Evolutionary conservation across 768 basidiomycete genomes (phyloP).

Genomic region (Termitomyces sp.): DNA sequence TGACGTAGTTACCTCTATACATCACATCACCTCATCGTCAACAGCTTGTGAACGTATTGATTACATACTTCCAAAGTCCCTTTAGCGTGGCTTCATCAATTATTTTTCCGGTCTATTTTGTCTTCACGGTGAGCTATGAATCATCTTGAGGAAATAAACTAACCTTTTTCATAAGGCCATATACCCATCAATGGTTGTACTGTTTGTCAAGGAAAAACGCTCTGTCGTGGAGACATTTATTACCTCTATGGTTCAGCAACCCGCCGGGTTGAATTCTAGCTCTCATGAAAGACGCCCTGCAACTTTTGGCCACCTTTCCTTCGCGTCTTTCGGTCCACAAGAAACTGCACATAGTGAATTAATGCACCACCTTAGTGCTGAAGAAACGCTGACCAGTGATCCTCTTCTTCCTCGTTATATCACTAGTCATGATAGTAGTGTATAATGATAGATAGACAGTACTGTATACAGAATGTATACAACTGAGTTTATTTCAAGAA

Average conservation of each 20-base stretch:
- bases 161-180: not conserved
- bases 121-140: not conserved
- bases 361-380: not conserved
- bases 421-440: not conserved
- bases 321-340: not conserved
- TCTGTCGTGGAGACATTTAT: not conserved
- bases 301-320: constrained; percentile 1
- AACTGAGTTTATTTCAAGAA: too few relatives aligned
- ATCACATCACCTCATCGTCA: not conserved
- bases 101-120: constrained; percentile 1
- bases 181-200: constrained; percentile 3
- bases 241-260: not conserved
- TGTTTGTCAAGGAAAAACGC: not conserved
- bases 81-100: not conserved
- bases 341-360: not conserved
- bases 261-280: too few relatives aligned
- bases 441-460: not conserved
- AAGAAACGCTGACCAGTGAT: not conserved
- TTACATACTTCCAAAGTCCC: not conserved
- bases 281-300: not conserved
- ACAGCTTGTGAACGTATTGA: not conserved
- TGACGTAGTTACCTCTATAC: not conserved
- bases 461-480: not conserved
- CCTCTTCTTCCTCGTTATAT: not conserved
- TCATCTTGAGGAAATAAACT: not conserved